phyloP scores from a whole-genome alignment of 2,329 filamentous ascomycete genomes.

The Graphilbum ipis-grandicollis region DNA sequence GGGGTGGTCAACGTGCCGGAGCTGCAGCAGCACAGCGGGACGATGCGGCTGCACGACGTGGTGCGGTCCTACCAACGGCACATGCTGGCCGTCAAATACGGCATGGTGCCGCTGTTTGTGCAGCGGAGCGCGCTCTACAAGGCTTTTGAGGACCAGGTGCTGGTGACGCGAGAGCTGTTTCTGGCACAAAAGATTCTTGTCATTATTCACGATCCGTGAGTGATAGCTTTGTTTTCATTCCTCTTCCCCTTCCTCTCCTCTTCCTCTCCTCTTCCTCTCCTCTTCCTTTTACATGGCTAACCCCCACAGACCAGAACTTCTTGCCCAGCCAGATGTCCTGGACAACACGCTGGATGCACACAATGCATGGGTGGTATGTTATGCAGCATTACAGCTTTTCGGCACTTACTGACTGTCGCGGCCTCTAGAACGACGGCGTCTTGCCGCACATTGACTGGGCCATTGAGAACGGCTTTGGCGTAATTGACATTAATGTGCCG shows the following conservation, averaged over 20 bases:
- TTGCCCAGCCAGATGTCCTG: conserved; percentile 48
- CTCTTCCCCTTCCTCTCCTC: too few relatives aligned
- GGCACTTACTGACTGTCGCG: conserved; percentile 4
- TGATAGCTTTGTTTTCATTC: too few relatives aligned
- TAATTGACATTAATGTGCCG: conserved; percentile 86
- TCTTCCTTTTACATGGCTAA: conserved; percentile 2
- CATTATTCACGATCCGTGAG: conserved; percentile 81
- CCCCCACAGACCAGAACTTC: conserved; percentile 43
- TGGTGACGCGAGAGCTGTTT: conserved; percentile 59
- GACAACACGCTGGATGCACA: conserved; percentile 63
- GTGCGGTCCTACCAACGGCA: conserved; percentile 63
- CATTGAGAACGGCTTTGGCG: conserved; percentile 53
- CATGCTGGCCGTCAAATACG: conserved; percentile 50
- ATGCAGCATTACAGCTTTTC: neutral
- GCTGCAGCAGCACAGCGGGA: conserved; percentile 27
- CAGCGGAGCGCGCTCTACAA: conserved; percentile 55
- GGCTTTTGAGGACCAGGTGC: conserved; percentile 71
- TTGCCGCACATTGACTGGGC: conserved; percentile 78
- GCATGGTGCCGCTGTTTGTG: conserved; percentile 68
- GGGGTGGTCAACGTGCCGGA: conserved; percentile 38
- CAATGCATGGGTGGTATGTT: conserved; percentile 74
- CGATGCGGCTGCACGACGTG: conserved; percentile 58
- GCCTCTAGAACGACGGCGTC: conserved; percentile 55
- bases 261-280: neutral
- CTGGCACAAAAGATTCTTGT: conserved; percentile 54